These are phyloP conservation scores for Gossypium gossypioides DNA, from an alignment of 441 rosid species.

Conservation along the genomic window DNA sequence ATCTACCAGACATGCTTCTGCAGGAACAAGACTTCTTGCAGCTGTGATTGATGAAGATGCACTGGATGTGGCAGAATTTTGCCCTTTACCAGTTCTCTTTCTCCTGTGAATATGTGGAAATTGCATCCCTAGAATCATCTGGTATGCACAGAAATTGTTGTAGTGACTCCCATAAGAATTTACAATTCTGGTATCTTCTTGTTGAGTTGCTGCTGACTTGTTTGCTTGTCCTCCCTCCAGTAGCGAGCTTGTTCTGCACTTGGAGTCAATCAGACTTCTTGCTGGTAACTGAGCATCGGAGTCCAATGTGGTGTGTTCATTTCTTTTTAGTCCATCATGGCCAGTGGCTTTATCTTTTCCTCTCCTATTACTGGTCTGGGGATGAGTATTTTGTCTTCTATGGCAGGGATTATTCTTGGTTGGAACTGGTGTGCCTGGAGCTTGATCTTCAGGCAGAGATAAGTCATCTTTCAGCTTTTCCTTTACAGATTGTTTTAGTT, in stretches of 20 bases:
- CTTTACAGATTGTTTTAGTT: constrained; percentile 20
- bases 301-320: constrained; percentile 15
- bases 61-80: constrained; percentile 24
- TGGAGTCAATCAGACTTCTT: constrained; percentile 18
- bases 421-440: constrained; percentile 34
- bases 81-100: constrained; percentile 42
- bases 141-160: constrained; percentile 30
- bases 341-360: constrained; percentile 15
- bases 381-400: constrained; percentile 16
- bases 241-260: constrained; percentile 16
- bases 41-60: constrained; percentile 25
- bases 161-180: constrained; percentile 32
- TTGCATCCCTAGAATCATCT: constrained; percentile 21
- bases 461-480: constrained; percentile 22
- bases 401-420: constrained; percentile 17
- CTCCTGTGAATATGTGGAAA: constrained; percentile 31
- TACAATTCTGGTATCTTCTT: constrained; percentile 21
- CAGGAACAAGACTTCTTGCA: constrained; percentile 12
- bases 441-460: constrained; percentile 24
- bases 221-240: constrained; percentile 21
- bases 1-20: constrained; percentile 17
- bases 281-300: constrained; percentile 18
- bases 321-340: constrained; percentile 9
- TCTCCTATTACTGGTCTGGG: constrained; percentile 8
- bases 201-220: constrained; percentile 15